These are phyloP conservation scores for Xerocomus brunneocitrinus DNA, from an alignment of 768 basidiomycete genomes.

Conservation along the genomic window DNA sequence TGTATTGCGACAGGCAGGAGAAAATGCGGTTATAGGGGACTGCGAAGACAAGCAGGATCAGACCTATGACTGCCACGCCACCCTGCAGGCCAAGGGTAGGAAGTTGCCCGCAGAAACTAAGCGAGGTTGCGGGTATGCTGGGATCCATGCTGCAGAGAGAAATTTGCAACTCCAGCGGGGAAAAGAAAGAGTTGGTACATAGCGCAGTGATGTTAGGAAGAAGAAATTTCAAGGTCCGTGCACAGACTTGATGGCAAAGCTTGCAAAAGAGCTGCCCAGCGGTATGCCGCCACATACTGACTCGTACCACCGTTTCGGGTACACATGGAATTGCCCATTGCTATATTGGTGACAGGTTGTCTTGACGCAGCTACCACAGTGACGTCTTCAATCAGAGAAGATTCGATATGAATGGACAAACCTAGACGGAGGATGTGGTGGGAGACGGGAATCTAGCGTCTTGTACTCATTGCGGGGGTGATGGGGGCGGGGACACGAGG, in stretches of 20 bases:
- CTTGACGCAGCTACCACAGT: constrained; percentile 9
- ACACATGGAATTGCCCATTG: not conserved
- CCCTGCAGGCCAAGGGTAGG: constrained; percentile 27
- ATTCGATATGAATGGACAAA: constrained; percentile 17
- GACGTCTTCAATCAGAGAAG: constrained; percentile 16
- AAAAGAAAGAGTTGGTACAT: constrained; percentile 4
- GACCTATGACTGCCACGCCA: constrained; percentile 16
- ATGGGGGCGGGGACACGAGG: constrained; percentile 18
- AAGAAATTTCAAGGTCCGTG: constrained; percentile 11
- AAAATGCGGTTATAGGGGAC: constrained; percentile 17
- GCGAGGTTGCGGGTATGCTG: constrained; percentile 23
- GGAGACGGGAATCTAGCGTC: constrained; percentile 15
- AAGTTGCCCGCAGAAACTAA: constrained; percentile 22
- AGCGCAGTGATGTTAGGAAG: constrained; percentile 7
- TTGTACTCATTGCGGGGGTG: constrained; percentile 21
- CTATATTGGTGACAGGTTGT: constrained; percentile 6
- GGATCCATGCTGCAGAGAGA: constrained; percentile 17
- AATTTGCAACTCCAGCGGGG: constrained; percentile 13
- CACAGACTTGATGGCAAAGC: constrained; percentile 2
- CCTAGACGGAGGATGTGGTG: constrained; percentile 5
- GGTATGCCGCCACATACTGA: not conserved
- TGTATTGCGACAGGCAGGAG: constrained; percentile 23
- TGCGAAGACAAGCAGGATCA: constrained; percentile 24
- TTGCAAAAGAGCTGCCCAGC: not conserved
- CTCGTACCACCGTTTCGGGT: constrained; percentile 4